Evolutionary conservation across 306 rosid species (phyloP).

Genomic region (Arachis hypogaea): DNA sequence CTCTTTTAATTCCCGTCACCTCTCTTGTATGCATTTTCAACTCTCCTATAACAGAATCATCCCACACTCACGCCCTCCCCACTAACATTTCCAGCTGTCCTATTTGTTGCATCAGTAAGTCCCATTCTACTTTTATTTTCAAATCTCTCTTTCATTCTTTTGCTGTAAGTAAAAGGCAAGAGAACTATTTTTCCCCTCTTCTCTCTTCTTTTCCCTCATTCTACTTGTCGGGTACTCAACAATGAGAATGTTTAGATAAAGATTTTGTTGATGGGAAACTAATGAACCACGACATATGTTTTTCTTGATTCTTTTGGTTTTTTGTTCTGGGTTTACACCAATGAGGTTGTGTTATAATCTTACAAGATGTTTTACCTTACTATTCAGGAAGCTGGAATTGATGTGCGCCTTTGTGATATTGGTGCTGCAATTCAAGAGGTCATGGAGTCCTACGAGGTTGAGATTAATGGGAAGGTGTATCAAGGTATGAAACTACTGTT

Average conservation of each 20-base stretch:
- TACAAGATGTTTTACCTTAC: slow-evolving; percentile 30
- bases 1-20: too few relatives aligned
- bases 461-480: slow-evolving; percentile 87
- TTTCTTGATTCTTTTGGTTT: background rate
- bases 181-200: too few relatives aligned
- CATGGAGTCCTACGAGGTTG: slow-evolving; percentile 96
- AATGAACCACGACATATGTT: background rate
- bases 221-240: too few relatives aligned
- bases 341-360: slow-evolving; percentile 31
- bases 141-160: too few relatives aligned
- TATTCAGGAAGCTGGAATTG: slow-evolving; percentile 88
- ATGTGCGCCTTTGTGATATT: slow-evolving; percentile 95
- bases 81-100: too few relatives aligned
- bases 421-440: slow-evolving; percentile 99
- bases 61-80: too few relatives aligned
- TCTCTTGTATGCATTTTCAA: too few relatives aligned
- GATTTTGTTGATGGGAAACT: background rate
- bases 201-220: too few relatives aligned
- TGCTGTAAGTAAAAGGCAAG: too few relatives aligned
- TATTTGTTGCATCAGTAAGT: too few relatives aligned
- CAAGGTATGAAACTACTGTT: slow-evolving; percentile 63
- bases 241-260: background rate
- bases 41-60: too few relatives aligned
- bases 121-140: too few relatives aligned
- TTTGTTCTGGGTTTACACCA: slow-evolving; percentile 26